These are phyloP conservation scores for Inga laurina DNA, from an alignment of 306 rosid genomes.

Conservation along the genomic window DNA sequence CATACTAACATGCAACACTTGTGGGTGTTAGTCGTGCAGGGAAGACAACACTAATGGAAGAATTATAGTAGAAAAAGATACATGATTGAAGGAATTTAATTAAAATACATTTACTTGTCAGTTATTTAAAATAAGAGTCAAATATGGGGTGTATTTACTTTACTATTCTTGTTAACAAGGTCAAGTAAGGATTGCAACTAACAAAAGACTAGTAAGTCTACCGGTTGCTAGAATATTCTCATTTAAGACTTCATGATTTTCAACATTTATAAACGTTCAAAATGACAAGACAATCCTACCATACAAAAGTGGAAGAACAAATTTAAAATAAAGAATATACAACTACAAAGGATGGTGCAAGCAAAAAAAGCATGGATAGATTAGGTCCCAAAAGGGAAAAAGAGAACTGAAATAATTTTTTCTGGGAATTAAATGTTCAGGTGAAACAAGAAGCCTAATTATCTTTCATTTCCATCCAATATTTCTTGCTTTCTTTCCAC, in stretches of 20 bases:
- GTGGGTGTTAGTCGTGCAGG: conserved; percentile 55
- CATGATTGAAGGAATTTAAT: too few relatives aligned
- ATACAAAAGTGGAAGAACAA: background rate
- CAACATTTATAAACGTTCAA: too few relatives aligned
- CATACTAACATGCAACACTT: conserved; percentile 37
- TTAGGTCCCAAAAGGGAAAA: background rate
- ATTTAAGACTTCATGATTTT: too few relatives aligned
- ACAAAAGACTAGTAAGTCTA: too few relatives aligned
- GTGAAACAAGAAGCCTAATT: background rate
- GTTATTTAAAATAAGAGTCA: too few relatives aligned
- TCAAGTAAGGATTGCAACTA: too few relatives aligned
- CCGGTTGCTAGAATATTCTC: too few relatives aligned
- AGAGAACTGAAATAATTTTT: background rate
- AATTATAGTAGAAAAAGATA: background rate
- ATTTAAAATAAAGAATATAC: background rate
- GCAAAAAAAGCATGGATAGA: background rate
- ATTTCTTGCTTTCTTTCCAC: background rate
- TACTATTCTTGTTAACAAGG: too few relatives aligned
- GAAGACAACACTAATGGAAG: conserved; percentile 56
- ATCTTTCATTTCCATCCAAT: background rate
- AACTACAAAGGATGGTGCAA: too few relatives aligned
- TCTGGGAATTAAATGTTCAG: background rate
- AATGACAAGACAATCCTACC: too few relatives aligned
- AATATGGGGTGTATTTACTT: too few relatives aligned
- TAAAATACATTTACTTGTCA: too few relatives aligned